phyloP scores from a whole-genome alignment of 345 rosid species.

The Eucalyptus sideroxylon region DNA sequence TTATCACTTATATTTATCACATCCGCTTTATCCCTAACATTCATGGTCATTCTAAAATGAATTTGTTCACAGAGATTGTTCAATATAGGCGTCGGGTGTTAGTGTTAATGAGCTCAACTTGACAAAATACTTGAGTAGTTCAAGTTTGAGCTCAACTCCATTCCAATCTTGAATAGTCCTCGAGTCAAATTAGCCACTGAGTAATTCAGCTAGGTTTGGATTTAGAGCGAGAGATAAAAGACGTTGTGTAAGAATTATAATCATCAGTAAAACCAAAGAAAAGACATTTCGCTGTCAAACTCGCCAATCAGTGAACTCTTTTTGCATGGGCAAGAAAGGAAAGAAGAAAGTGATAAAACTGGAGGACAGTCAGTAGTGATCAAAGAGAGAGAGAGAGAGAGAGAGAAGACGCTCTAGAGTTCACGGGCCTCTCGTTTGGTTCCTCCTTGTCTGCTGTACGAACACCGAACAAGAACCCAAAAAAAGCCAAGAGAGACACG shows the following conservation, averaged over 20 bases:
- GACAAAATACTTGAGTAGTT: background rate
- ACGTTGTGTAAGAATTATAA: background rate
- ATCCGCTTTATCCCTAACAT: background rate
- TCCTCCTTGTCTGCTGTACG: background rate
- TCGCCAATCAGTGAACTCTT: background rate
- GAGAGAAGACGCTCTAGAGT: background rate
- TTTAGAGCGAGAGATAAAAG: background rate
- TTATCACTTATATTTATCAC: background rate
- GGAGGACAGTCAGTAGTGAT: background rate
- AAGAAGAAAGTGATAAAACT: background rate
- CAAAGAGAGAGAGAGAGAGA: background rate
- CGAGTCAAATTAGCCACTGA: background rate
- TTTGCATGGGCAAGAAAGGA: background rate
- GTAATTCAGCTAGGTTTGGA: background rate
- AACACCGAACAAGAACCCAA: background rate
- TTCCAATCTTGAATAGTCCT: background rate
- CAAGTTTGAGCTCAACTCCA: background rate
- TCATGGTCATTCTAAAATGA: background rate
- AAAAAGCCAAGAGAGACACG: background rate
- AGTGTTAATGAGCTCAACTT: background rate
- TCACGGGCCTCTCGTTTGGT: background rate
- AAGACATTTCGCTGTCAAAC: background rate
- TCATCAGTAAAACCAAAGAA: background rate
- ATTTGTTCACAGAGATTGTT: background rate
- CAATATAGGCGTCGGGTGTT: background rate